Evolutionary conservation across 495 filamentous ascomycete genomes (phyloP).

Genomic region (Daldinia decipiens): DNA sequence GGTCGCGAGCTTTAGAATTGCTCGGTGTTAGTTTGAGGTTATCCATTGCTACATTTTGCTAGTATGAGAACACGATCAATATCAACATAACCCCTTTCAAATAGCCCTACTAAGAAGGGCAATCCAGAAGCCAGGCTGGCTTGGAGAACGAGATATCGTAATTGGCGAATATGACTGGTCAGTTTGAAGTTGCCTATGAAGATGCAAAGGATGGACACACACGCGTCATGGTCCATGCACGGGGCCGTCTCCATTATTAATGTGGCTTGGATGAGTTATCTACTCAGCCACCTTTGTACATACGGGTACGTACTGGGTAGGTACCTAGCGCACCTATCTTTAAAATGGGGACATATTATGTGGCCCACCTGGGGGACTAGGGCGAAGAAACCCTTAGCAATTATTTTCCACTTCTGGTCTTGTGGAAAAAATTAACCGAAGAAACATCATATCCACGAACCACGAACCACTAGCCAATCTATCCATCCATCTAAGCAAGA

Average conservation of each 20-base stretch:
- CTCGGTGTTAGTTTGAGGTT: slow-evolving; percentile 49
- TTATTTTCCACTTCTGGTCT: slow-evolving; percentile 41
- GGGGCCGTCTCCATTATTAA: not conserved
- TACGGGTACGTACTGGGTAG: not conserved
- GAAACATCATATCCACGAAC: slow-evolving; percentile 47
- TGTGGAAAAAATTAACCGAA: slow-evolving; percentile 51
- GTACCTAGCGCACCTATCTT: not conserved
- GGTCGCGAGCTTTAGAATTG: slow-evolving; percentile 68
- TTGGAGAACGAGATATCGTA: not conserved
- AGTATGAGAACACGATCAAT: not conserved
- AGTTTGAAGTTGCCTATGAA: slow-evolving; percentile 17
- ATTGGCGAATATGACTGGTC: slow-evolving; percentile 28
- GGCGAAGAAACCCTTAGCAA: slow-evolving; percentile 49
- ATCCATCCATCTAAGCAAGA: slow-evolving; percentile 40
- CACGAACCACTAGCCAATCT: slow-evolving; percentile 39
- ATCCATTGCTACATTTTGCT: slow-evolving; percentile 58
- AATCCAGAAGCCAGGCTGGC: not conserved
- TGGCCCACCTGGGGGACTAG: slow-evolving; percentile 25
- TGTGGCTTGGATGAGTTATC: slow-evolving; percentile 2
- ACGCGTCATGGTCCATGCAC: slow-evolving; percentile 3
- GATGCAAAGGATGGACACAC: not conserved
- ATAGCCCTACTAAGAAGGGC: slow-evolving; percentile 11
- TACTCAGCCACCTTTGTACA: not conserved
- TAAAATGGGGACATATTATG: too few species aligned
- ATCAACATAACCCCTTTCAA: not conserved